Base-by-base conservation (phyloP, 768 basidiomycete genomes). In the Suillus clintonianus region DNA sequence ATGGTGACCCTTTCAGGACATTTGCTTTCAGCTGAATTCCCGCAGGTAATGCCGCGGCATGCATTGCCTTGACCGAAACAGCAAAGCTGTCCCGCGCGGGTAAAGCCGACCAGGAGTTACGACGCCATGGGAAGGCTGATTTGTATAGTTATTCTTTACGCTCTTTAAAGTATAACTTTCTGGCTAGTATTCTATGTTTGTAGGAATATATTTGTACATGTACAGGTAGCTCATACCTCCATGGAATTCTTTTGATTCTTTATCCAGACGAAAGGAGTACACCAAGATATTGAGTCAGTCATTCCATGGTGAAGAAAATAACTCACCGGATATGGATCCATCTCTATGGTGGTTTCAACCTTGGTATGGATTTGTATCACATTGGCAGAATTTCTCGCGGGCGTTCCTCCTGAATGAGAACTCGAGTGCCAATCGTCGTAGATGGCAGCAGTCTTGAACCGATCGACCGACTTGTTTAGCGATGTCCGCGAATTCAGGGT, bases 401-500 rank as follows among this genome's bases (percentile, higher is more conserved):
- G 30, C 30, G 10, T 11, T 3, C 32, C 32, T 53, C 19, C 30
- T 32, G 32, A 14, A 30, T 5, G 24, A 57, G 22, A 27, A n/a
- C n/a, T 37, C 1, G 19, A 30, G 19, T 36, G 34, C 51, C 22
- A 37, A 22, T 36, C 22, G 1, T 61, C 34, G 22, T 39, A 57
- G 5, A 60, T 9, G 9, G 60, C 50, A 51, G 27, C 30, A 24
- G 30, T 37, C 39, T 39, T 24, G 7, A 27, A 30, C 3, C 2
- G 34, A 27, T 72, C 30, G 1, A 62, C 34, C 8, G 27, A 48
- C 13, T 5, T 55, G 34, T 67, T 60, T 32, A 71, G 53, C 17
- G 66, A 45, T 14, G 62, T 42, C 2, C 63, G 64, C 15, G 65
- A 63, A 36, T 71, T 72, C 55, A 72, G 8, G 5, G 64, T 60